These are phyloP conservation scores for Pyrenula massariospora DNA, from an alignment of 495 filamentous ascomycete genomes.

Conservation along the genomic window DNA sequence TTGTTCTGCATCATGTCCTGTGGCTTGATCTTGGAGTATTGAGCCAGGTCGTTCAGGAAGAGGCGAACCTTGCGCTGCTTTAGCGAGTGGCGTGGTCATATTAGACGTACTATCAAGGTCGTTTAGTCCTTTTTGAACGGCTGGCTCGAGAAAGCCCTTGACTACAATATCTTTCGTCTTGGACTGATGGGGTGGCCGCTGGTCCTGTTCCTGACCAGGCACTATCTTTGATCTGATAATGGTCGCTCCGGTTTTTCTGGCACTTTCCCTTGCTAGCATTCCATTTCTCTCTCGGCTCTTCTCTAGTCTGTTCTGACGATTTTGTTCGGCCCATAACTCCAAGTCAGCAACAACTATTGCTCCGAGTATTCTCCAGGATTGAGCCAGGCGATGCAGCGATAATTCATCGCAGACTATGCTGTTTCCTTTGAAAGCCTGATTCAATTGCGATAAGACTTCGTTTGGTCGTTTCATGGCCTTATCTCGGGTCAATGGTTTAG, in stretches of 20 bases:
- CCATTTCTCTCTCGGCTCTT: slow-evolving; percentile 2
- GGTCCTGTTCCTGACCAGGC: slow-evolving; percentile 12
- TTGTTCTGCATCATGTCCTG: slow-evolving; percentile 21
- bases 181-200: slow-evolving; percentile 25
- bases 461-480: slow-evolving; percentile 19
- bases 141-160: slow-evolving; percentile 30
- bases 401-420: slow-evolving; percentile 47
- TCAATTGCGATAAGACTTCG: slow-evolving; percentile 32
- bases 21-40: slow-evolving; percentile 17
- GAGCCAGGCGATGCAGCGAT: slow-evolving; percentile 51
- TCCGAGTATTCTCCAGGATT: slow-evolving; percentile 63
- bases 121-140: slow-evolving; percentile 17
- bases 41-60: slow-evolving; percentile 20
- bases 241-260: neutral
- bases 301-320: slow-evolving; percentile 31
- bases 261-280: neutral
- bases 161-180: slow-evolving; percentile 20
- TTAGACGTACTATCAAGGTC: slow-evolving; percentile 65
- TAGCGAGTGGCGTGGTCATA: slow-evolving; percentile 65
- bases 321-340: slow-evolving; percentile 41
- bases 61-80: slow-evolving; percentile 45
- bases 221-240: neutral
- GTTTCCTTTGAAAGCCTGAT: slow-evolving; percentile 47
- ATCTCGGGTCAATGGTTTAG: slow-evolving; percentile 22
- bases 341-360: slow-evolving; percentile 52